Conservation (phyloP, 164 flowering plant genomes). For the Euptelea pleiosperma region DNA sequence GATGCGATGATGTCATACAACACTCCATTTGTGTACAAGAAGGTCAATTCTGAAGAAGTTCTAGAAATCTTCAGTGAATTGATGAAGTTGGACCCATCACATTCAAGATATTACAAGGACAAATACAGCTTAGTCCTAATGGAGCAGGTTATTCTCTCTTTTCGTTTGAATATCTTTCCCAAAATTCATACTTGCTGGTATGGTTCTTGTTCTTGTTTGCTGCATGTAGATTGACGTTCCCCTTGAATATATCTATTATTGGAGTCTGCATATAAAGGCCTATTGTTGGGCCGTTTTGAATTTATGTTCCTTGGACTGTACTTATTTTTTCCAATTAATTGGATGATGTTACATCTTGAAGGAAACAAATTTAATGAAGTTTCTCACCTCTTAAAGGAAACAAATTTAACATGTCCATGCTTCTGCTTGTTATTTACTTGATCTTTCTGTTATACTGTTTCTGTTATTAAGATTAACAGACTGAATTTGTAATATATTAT, state of each 20-base stretch:
- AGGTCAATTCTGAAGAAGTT: constrained; percentile 53
- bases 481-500: background rate
- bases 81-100: constrained; percentile 68
- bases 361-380: too few species aligned
- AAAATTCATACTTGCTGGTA: background rate
- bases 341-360: background rate
- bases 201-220: background rate
- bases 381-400: too few species aligned
- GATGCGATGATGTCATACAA: constrained; percentile 37
- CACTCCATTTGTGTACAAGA: constrained; percentile 20
- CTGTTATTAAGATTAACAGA: background rate
- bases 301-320: background rate
- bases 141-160: constrained; percentile 48
- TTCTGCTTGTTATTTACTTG: background rate
- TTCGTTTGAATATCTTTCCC: background rate
- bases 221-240: too few species aligned
- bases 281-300: too few species aligned
- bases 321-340: background rate
- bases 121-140: constrained; percentile 54
- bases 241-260: too few species aligned
- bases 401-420: background rate
- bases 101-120: constrained; percentile 68
- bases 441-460: background rate
- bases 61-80: constrained; percentile 54
- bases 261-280: too few species aligned